Percentiles rank a stretch among this genome's conserved stretches.
Evolutionary conservation across 1,284 basidiomycete genomes (phyloP).

Genomic region (Sanghuangporus baumii): DNA sequence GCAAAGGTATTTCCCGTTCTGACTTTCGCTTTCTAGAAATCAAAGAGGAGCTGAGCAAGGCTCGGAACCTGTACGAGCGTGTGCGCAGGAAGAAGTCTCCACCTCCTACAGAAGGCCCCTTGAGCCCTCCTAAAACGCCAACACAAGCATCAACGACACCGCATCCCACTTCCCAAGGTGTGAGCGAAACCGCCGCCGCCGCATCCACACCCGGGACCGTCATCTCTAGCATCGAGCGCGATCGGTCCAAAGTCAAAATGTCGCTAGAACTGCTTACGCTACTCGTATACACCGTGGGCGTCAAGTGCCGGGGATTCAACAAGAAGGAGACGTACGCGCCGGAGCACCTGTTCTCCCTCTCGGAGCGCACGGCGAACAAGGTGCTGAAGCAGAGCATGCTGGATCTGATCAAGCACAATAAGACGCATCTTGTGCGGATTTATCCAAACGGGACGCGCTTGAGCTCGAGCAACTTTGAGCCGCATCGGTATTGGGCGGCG

Average conservation of each 20-base stretch:
- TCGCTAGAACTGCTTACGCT: constrained; percentile 69
- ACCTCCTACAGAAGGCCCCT: constrained; percentile 15
- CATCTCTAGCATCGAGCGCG: not conserved
- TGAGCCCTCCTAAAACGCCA: not conserved
- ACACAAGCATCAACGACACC: not conserved
- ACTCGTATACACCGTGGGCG: constrained; percentile 93
- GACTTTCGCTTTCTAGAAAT: constrained; percentile 2
- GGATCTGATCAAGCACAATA: constrained; percentile 88
- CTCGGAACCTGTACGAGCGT: constrained; percentile 20
- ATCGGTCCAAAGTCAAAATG: constrained; percentile 53
- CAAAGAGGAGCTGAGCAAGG: constrained; percentile 16
- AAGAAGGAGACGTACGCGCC: constrained; percentile 84
- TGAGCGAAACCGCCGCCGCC: constrained; percentile 3
- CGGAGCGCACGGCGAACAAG: constrained; percentile 78
- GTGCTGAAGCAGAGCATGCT: constrained; percentile 51
- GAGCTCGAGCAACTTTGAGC: constrained; percentile 86
- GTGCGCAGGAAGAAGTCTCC: constrained; percentile 24
- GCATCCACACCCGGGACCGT: not conserved
- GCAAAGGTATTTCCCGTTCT: not conserved
- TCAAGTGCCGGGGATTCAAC: constrained; percentile 91
- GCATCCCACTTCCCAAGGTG: not conserved
- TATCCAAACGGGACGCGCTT: constrained; percentile 87
- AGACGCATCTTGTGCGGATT: constrained; percentile 79
- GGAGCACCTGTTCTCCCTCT: constrained; percentile 91
- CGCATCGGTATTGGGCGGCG: constrained; percentile 85